These are phyloP conservation scores for Solanum paucissectum DNA, from an alignment of 257 asterid species.

Conservation along the genomic window DNA sequence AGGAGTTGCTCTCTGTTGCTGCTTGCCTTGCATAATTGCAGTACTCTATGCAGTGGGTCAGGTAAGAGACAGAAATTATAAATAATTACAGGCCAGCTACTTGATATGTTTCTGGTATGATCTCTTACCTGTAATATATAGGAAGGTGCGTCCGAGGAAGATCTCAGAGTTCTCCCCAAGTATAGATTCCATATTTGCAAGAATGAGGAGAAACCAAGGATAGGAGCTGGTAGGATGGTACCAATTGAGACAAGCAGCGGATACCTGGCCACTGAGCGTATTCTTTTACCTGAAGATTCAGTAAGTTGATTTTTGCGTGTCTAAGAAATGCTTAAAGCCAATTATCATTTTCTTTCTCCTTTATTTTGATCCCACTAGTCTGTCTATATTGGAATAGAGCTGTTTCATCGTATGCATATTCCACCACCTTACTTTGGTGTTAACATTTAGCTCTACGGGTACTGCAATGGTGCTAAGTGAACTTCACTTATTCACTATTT, in stretches of 20 bases:
- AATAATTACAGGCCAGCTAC: background rate
- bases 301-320: conserved; percentile 32
- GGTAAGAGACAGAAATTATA: conserved; percentile 25
- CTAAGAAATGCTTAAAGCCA: background rate
- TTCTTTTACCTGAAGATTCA: conserved; percentile 82
- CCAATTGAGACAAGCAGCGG: conserved; percentile 66
- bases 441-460: background rate
- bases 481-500: background rate
- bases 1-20: conserved; percentile 92
- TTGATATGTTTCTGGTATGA: background rate
- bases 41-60: conserved; percentile 96
- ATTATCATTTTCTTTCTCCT: background rate
- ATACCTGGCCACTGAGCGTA: conserved; percentile 46
- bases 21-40: conserved; percentile 98
- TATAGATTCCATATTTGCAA: conserved; percentile 53
- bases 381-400: background rate
- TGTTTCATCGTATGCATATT: background rate
- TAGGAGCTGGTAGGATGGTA: conserved; percentile 69
- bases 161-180: conserved; percentile 72
- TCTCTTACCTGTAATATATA: conserved; percentile 16
- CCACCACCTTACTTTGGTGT: background rate
- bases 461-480: background rate
- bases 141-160: conserved; percentile 99
- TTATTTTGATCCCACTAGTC: background rate
- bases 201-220: conserved; percentile 43